phyloP scores from a whole-genome alignment of 2,329 filamentous ascomycete species.

The Aotearoamyces nothofagi region DNA sequence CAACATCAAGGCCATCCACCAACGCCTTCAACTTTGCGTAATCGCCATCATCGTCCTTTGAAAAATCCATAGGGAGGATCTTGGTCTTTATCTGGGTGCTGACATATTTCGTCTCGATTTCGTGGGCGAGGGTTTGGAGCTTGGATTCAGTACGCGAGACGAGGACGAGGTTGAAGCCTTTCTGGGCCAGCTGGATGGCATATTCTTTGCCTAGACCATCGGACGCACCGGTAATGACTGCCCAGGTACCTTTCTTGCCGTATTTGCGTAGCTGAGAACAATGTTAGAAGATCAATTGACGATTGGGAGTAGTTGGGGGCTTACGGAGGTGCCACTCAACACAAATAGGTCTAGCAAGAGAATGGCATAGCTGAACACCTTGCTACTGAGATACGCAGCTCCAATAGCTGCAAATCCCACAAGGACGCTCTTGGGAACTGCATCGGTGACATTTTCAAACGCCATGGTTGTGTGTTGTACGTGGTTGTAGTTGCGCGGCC shows the following conservation, averaged over 20 bases:
- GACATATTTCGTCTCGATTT: slow-evolving; percentile 57
- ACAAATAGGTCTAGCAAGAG: slow-evolving; percentile 56
- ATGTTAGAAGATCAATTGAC: no score
- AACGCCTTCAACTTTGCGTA: slow-evolving; percentile 59
- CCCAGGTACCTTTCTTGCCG: slow-evolving; percentile 86
- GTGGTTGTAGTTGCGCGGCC: no score
- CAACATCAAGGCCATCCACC: slow-evolving; percentile 61
- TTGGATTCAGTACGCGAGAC: slow-evolving; percentile 93
- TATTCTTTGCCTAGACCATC: slow-evolving; percentile 97
- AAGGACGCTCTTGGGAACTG: background rate
- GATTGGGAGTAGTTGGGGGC: slow-evolving; percentile 14
- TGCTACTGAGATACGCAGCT: slow-evolving; percentile 38
- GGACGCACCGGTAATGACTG: slow-evolving; percentile 84
- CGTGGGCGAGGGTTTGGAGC: slow-evolving; percentile 59
- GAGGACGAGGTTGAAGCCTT: slow-evolving; percentile 89
- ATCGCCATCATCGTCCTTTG: slow-evolving; percentile 62
- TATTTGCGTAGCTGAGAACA: slow-evolving; percentile 66
- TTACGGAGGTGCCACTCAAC: slow-evolving; percentile 45
- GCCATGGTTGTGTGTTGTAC: no score
- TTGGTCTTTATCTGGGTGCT: slow-evolving; percentile 51
- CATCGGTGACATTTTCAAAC: background rate
- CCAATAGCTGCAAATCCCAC: slow-evolving; percentile 33
- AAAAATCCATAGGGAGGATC: slow-evolving; percentile 82
- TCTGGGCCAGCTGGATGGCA: slow-evolving; percentile 72
- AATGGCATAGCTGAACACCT: slow-evolving; percentile 40